These are phyloP conservation scores for Calamus simplicifolius DNA, from an alignment of 176 grass and related monocot genomes.

Conservation along the genomic window DNA sequence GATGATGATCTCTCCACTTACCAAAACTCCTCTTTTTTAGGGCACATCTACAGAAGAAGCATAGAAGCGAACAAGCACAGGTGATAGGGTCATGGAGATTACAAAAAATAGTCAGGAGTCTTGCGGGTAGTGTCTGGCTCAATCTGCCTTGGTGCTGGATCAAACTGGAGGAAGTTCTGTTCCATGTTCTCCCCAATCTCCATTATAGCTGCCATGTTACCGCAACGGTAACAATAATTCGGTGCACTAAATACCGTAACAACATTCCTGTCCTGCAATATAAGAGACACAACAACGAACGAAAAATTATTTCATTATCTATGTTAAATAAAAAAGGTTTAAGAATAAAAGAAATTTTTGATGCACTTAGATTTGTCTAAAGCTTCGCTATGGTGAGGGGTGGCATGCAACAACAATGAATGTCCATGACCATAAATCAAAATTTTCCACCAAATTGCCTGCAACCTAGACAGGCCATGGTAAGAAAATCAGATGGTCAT, in stretches of 20 bases:
- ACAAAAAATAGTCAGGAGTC: conserved; percentile 96
- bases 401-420: too few species aligned
- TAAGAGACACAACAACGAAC: neutral
- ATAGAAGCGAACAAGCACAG: conserved; percentile 29
- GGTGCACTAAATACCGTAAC: conserved; percentile 95
- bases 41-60: conserved; percentile 4
- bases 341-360: too few species aligned
- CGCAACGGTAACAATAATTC: conserved; percentile 94
- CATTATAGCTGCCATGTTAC: conserved; percentile 95
- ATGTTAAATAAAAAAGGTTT: too few species aligned
- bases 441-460: too few species aligned
- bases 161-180: conserved; percentile 94
- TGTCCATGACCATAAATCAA: too few species aligned
- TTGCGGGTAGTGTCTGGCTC: conserved; percentile 89
- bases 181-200: conserved; percentile 96
- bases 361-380: too few species aligned
- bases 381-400: too few species aligned
- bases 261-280: conserved; percentile 81
- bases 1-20: neutral
- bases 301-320: neutral
- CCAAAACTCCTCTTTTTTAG: neutral
- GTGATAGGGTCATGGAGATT: conserved; percentile 51
- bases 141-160: conserved; percentile 81
- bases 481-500: too few species aligned
- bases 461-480: too few species aligned